Percentiles rank a stretch among this genome's conserved stretches.
Evolutionary conservation across 176 grass and related monocot species (phyloP).

Genomic region (Zea mays): DNA sequence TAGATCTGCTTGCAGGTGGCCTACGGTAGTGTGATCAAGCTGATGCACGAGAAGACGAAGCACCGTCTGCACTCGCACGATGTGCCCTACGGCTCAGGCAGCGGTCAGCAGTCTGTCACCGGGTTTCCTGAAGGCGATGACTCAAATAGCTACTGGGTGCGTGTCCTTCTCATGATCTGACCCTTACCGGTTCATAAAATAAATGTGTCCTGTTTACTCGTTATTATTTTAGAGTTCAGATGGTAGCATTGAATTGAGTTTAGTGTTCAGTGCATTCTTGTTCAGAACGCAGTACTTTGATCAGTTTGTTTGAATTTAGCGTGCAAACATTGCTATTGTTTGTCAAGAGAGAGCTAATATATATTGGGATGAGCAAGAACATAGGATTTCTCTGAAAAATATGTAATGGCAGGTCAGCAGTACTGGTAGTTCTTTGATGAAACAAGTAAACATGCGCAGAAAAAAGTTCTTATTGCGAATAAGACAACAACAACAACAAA

Average conservation of each 20-base stretch:
- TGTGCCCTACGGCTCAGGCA: constrained; percentile 75
- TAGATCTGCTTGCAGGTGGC: constrained; percentile 54
- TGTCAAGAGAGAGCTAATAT: background rate
- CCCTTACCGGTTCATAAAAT: background rate
- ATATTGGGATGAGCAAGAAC: background rate
- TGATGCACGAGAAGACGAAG: constrained; percentile 89
- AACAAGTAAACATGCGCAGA: background rate
- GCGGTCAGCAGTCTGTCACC: constrained; percentile 81
- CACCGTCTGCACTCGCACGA: constrained; percentile 79
- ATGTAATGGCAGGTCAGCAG: background rate
- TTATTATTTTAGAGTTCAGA: constrained; percentile 7
- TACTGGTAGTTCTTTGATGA: too few relatives aligned
- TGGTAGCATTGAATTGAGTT: background rate
- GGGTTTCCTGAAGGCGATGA: constrained; percentile 67
- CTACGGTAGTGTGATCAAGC: constrained; percentile 59
- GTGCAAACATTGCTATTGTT: background rate
- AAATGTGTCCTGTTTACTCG: background rate
- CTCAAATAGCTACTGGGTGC: constrained; percentile 82
- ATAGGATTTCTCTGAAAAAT: background rate
- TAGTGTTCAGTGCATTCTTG: background rate
- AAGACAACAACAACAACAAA: too few relatives aligned
- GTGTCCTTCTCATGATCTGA: constrained; percentile 4
- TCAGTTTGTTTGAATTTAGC: background rate
- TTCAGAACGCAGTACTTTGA: background rate
- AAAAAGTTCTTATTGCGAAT: background rate